phyloP scores from a whole-genome alignment of 2,329 filamentous ascomycete genomes.

The Exophiala lecanii-corni region DNA sequence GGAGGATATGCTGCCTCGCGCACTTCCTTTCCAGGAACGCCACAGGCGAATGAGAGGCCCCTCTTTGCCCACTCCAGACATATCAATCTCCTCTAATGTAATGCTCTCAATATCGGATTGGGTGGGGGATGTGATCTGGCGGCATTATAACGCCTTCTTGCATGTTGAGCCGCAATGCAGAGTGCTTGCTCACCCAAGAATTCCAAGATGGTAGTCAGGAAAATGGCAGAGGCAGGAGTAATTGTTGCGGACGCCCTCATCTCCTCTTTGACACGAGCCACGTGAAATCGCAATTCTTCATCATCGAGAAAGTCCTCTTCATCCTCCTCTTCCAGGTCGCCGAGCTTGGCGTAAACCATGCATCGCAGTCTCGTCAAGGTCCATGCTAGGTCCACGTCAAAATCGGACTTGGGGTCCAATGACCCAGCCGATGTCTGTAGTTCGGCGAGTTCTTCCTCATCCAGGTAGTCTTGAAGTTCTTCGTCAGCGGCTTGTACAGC shows the following conservation, averaged over 20 bases:
- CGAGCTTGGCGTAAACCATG: conserved; percentile 96
- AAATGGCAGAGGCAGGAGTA: conserved; percentile 89
- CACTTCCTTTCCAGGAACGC: conserved; percentile 88
- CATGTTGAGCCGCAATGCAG: conserved; percentile 79
- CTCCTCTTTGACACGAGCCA: conserved; percentile 39
- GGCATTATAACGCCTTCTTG: conserved; percentile 61
- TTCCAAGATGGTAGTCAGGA: conserved; percentile 89
- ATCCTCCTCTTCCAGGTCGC: conserved; percentile 96
- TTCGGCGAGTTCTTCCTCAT: conserved; percentile 66
- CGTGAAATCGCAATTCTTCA: conserved; percentile 58
- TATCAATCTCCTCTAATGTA: conserved; percentile 83
- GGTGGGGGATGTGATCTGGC: conserved; percentile 44
- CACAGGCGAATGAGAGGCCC: conserved; percentile 82
- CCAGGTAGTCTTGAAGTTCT: conserved; percentile 82
- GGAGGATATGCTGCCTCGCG: conserved; percentile 49
- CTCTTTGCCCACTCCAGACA: conserved; percentile 89
- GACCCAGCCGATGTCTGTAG: conserved; percentile 53
- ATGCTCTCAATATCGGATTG: conserved; percentile 57
- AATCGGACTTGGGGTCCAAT: conserved; percentile 51
- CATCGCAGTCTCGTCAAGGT: conserved; percentile 87
- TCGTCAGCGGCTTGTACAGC: conserved; percentile 79
- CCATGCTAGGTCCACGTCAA: conserved; percentile 91
- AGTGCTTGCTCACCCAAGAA: conserved; percentile 89
- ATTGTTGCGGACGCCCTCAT: conserved; percentile 61
- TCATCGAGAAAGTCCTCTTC: conserved; percentile 84